Evolutionary conservation across 1,284 basidiomycete species (phyloP).

Genomic region (Ustilago lituana): DNA sequence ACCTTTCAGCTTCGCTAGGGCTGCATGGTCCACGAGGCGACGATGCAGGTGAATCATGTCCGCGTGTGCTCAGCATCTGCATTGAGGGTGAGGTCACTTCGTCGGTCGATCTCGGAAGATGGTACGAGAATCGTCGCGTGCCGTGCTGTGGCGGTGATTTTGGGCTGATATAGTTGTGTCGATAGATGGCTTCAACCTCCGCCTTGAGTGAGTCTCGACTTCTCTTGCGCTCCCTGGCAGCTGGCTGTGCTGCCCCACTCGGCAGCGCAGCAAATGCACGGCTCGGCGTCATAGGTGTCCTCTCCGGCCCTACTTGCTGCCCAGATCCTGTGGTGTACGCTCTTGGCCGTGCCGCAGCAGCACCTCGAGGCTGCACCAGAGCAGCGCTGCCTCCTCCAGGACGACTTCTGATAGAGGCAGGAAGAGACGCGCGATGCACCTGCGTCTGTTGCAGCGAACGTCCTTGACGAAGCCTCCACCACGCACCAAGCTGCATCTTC

Average conservation of each 20-base stretch:
- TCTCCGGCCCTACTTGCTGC: not conserved
- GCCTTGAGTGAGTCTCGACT: not conserved
- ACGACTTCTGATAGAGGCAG: no score
- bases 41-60: not conserved
- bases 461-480: constrained; percentile 12
- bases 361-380: no score
- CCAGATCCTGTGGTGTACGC: constrained; percentile 1
- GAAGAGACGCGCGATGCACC: not conserved
- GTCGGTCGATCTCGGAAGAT: no score
- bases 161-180: no score
- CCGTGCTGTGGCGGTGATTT: no score
- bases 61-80: no score
- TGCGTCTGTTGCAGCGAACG: not conserved
- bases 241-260: not conserved
- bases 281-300: not conserved
- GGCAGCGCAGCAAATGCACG: constrained; percentile 1
- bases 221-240: not conserved
- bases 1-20: not conserved
- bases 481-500: constrained; percentile 12
- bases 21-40: not conserved
- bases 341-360: not conserved
- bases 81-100: no score
- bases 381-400: no score
- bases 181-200: no score
- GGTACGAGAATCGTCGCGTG: no score